phyloP scores from a whole-genome alignment of 1,284 basidiomycete species.

The Phaffia rhodozyma region DNA sequence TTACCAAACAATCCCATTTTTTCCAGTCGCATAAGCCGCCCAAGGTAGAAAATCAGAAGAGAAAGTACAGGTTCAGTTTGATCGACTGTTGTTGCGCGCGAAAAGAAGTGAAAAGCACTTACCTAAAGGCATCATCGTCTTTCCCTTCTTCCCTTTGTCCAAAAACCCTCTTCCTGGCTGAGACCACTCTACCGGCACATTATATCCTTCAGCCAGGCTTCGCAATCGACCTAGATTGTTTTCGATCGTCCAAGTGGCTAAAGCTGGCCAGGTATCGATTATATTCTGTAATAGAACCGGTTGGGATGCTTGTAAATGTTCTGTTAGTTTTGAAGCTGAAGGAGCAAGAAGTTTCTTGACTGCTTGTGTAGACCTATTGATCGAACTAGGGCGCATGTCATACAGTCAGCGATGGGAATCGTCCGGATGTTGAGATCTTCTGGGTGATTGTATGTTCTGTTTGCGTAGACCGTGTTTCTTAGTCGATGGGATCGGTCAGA shows the following conservation, averaged over 20 bases:
- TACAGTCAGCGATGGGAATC: too few species aligned
- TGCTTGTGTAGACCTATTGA: too few species aligned
- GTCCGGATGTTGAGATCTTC: too few species aligned
- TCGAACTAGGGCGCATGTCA: too few species aligned
- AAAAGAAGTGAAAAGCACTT: too few species aligned
- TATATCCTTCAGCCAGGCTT: background rate
- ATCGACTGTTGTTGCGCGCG: background rate
- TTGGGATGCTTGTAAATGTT: background rate
- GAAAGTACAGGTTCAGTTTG: background rate
- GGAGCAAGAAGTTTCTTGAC: too few species aligned
- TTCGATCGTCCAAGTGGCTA: slow-evolving; percentile 5
- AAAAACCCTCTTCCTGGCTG: slow-evolving; percentile 10
- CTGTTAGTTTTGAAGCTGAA: too few species aligned
- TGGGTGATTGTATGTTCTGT: too few species aligned
- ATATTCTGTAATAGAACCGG: slow-evolving; percentile 1
- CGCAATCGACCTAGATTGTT: slow-evolving; percentile 7
- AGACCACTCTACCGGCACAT: slow-evolving; percentile 9
- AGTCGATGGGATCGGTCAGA: too few species aligned
- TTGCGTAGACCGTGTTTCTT: too few species aligned
- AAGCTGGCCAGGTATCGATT: slow-evolving; percentile 10
- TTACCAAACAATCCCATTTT: background rate
- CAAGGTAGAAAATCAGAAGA: background rate
- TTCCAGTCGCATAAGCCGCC: too few species aligned
- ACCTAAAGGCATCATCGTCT: slow-evolving; percentile 1
- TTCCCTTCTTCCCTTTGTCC: slow-evolving; percentile 9